Evolutionary conservation across 2,329 filamentous ascomycete genomes (phyloP).

Genomic region (Acrocalymma vagum): DNA sequence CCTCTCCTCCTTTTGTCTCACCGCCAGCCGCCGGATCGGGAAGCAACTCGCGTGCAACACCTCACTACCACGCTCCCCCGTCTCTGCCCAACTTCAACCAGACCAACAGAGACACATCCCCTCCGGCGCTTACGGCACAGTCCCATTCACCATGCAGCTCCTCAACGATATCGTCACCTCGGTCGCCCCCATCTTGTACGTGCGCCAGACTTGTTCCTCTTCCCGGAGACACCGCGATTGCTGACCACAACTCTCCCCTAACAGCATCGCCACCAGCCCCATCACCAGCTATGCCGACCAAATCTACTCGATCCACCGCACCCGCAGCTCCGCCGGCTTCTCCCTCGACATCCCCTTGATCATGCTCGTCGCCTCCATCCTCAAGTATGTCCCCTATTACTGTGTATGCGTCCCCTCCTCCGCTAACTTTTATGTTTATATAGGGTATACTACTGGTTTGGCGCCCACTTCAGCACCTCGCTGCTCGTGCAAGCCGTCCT

Average conservation of each 20-base stretch:
- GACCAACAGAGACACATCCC: conserved; percentile 11
- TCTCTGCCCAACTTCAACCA: background rate
- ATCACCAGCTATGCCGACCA: conserved; percentile 73
- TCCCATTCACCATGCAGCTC: conserved; percentile 38
- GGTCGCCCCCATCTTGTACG: conserved; percentile 50
- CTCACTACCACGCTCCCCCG: too few species aligned
- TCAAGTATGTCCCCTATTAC: conserved; percentile 58
- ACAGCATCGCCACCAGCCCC: conserved; percentile 67
- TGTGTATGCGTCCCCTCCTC: conserved; percentile 3
- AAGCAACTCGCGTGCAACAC: too few species aligned
- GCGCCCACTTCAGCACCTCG: conserved; percentile 66
- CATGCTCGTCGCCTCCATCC: conserved; percentile 70
- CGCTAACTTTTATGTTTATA: background rate
- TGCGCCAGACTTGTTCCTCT: background rate
- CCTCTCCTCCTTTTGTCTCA: too few species aligned
- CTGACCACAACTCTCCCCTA: conserved; percentile 5
- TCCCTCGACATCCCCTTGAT: conserved; percentile 73
- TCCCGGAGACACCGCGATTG: background rate
- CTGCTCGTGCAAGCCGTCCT: conserved; percentile 68
- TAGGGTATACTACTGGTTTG: conserved; percentile 73
- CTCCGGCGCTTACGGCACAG: conserved; percentile 7
- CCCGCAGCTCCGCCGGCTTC: conserved; percentile 68
- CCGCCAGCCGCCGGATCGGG: too few species aligned
- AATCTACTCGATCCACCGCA: conserved; percentile 70
- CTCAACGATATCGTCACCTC: conserved; percentile 43